phyloP scores from a whole-genome alignment of 352 stramenopile species.

The Pythium coloratum region DNA sequence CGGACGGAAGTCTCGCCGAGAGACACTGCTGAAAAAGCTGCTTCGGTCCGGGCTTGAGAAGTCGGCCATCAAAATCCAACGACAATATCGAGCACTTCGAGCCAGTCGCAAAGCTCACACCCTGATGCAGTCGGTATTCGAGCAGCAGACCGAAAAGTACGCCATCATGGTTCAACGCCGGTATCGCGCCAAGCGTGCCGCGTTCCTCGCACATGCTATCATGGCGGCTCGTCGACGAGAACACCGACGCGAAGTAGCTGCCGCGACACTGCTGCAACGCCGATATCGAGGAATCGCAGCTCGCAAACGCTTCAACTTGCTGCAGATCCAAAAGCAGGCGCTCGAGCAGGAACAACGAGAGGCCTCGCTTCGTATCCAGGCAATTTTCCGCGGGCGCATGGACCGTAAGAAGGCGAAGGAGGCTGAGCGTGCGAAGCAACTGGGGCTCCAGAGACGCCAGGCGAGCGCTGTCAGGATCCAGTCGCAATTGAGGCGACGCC shows the following conservation, averaged over 20 bases:
- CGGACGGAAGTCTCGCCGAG: conserved; percentile 44
- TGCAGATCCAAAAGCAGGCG: conserved; percentile 34
- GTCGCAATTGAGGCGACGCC: conserved; percentile 44
- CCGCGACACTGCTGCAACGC: conserved; percentile 54
- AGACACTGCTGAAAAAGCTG: conserved; percentile 48
- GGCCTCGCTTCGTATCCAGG: conserved; percentile 57
- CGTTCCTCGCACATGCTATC: conserved; percentile 40
- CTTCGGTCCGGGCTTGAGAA: conserved; percentile 47
- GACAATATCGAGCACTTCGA: conserved; percentile 51
- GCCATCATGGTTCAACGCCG: conserved; percentile 53
- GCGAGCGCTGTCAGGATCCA: conserved; percentile 50
- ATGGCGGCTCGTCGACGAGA: conserved; percentile 33
- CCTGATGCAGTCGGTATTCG: conserved; percentile 38
- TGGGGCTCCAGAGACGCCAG: conserved; percentile 38
- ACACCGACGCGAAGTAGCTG: conserved; percentile 36
- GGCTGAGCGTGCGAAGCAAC: conserved; percentile 33
- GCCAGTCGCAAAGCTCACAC: conserved; percentile 33
- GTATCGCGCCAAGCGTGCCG: conserved; percentile 54
- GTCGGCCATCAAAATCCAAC: conserved; percentile 66
- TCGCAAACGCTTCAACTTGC: conserved; percentile 39
- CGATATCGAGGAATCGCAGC: conserved; percentile 44
- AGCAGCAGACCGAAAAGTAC: conserved; percentile 48
- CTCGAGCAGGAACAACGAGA: conserved; percentile 34
- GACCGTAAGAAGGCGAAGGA: conserved; percentile 45
- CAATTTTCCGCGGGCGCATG: conserved; percentile 50